Evolutionary conservation across 164 flowering plant genomes (phyloP).

Genomic region (Chimonanthus salicifolius): DNA sequence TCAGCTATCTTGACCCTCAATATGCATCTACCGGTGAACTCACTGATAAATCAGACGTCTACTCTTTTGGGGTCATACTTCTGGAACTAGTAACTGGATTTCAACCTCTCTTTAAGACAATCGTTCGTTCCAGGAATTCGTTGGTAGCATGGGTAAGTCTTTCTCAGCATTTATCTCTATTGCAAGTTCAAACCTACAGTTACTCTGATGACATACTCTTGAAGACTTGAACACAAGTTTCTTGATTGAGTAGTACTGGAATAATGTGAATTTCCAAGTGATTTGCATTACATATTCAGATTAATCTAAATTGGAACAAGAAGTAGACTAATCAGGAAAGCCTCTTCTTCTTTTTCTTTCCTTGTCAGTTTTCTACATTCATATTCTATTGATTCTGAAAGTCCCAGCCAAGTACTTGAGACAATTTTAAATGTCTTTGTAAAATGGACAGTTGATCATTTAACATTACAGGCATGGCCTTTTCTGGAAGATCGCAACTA

Average conservation of each 20-base stretch:
- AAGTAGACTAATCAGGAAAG: too few species aligned
- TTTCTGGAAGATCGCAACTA: neutral
- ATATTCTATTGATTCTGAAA: too few species aligned
- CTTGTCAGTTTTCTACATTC: too few species aligned
- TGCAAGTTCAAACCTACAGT: too few species aligned
- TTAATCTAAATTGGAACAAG: neutral
- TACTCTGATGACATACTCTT: too few species aligned
- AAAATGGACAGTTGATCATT: neutral
- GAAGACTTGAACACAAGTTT: too few species aligned
- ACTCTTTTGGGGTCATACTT: conserved; percentile 85
- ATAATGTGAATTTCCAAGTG: neutral
- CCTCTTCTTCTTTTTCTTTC: too few species aligned
- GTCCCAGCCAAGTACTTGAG: neutral
- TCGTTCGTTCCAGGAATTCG: conserved; percentile 1
- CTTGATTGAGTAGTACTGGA: too few species aligned
- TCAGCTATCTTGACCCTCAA: conserved; percentile 88
- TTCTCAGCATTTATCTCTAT: too few species aligned
- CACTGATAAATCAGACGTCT: conserved; percentile 6
- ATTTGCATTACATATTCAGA: neutral
- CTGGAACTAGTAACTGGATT: conserved; percentile 83
- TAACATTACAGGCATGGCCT: neutral
- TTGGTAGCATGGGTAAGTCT: conserved; percentile 79
- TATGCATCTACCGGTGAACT: conserved; percentile 34
- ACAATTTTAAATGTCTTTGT: neutral
- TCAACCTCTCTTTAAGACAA: conserved; percentile 47